Base-by-base conservation (phyloP, 768 basidiomycete genomes). In the Porpolomopsis calyptriformis region DNA sequence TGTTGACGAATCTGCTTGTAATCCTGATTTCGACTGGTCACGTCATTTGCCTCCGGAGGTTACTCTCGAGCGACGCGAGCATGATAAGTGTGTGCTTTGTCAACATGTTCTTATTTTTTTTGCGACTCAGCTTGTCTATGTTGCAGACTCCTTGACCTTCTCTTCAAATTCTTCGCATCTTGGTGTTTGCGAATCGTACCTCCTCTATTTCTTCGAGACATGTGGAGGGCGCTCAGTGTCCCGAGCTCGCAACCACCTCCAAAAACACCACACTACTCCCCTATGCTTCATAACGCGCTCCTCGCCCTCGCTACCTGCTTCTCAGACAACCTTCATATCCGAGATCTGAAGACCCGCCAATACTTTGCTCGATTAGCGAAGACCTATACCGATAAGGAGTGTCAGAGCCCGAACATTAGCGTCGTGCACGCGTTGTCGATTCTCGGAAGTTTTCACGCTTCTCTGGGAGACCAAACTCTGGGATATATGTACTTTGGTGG, bases 211-310 rank as follows among this genome's bases (percentile, higher is more conserved):
- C 57, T 74, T n/a, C 63, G 72, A 8, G 72, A 74, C 46, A 74
- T 75, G 72, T 61, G 63, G 46, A 60, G 66, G 7, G 62, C 64
- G 4, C 60, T 74, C 11, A 63, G 53, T 37, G 56, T 59, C 1
- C 69, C 71, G 1, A 53, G 57, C 38, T 63, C 64, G 0, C 64
- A 70, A 25, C 51, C 61, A 6, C 56, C 65, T 14, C 69, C 69
- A 1, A 72, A 71, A 49, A 70, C 71, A 0, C 59, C 73, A 2
- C 80, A 83, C 52, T 85, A 84, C 59, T 81, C 79, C 1, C 79
- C 82, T 0, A 77, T 83, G 73, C 67, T 84, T 4, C 82, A 85
- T 61, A 85, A 85, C 51, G 70, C 79, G 1, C 66, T 82, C 2
- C 61, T 85, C 4, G 64, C 72, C 0, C 50, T 74, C 18, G 71